phyloP scores from a whole-genome alignment of 176 grass and related monocot genomes.

The Musa beccarii region DNA sequence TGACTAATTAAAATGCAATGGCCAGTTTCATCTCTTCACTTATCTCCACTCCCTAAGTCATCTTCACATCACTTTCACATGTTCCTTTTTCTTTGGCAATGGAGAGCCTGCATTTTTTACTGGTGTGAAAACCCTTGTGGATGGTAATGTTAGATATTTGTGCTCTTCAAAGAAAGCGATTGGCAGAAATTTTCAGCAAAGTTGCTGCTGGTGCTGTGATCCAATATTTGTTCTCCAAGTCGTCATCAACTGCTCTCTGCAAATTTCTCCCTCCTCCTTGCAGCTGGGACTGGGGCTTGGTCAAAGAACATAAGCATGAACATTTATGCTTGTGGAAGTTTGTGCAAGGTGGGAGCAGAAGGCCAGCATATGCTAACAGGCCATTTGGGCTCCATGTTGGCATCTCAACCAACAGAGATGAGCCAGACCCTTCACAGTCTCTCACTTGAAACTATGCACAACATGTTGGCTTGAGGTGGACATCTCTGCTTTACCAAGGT shows the following conservation, averaged over 20 bases:
- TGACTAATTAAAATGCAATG: too few relatives aligned
- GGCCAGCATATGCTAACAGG: background rate
- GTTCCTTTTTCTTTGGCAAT: too few relatives aligned
- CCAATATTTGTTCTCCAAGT: background rate
- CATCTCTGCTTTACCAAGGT: background rate
- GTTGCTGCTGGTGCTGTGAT: background rate
- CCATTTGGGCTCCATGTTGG: background rate
- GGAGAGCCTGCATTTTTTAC: too few relatives aligned
- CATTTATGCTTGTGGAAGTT: constrained; percentile 3
- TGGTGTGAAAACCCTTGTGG: background rate
- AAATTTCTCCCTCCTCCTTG: background rate
- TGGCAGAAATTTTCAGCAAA: background rate
- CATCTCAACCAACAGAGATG: background rate
- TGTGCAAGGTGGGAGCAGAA: background rate
- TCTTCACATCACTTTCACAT: too few relatives aligned
- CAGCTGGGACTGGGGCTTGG: background rate
- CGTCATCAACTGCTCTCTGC: too few relatives aligned
- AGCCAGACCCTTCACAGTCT: background rate
- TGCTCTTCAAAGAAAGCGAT: background rate
- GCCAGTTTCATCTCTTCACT: too few relatives aligned
- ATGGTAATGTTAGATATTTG: background rate
- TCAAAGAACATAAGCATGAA: constrained; percentile 1
- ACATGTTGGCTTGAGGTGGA: background rate
- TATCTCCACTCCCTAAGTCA: too few relatives aligned
- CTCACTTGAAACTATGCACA: background rate